A percentile compares a stretch with the other conserved stretches of the same genome.
phyloP scores from a whole-genome alignment of 2,329 filamentous ascomycete species.

The Pseudocercospora fijiensis region DNA sequence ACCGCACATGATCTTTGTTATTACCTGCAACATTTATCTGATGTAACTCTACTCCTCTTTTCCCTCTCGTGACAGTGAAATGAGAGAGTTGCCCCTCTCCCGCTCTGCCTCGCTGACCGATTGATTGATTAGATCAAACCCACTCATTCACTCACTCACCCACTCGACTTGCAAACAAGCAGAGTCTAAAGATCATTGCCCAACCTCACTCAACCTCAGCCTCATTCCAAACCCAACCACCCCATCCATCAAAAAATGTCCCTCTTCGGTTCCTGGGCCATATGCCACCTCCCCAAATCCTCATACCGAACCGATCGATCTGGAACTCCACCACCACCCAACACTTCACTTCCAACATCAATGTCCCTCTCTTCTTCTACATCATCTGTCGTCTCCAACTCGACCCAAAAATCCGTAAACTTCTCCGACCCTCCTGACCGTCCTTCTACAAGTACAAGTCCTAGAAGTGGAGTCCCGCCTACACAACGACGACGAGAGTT shows the following conservation, averaged over 20 bases:
- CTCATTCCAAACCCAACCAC: neutral
- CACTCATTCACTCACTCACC: too few relatives aligned
- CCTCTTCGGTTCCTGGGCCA: constrained; percentile 7
- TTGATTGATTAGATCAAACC: neutral
- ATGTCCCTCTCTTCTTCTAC: neutral
- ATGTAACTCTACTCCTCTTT: neutral
- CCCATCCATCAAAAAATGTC: constrained; percentile 1
- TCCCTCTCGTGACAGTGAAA: neutral
- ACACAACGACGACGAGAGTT: neutral
- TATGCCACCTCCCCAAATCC: constrained; percentile 8
- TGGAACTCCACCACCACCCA: neutral
- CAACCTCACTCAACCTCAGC: neutral
- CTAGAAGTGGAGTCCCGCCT: neutral
- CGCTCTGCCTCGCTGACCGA: neutral
- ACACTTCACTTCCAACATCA: too few relatives aligned
- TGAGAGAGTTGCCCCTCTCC: neutral
- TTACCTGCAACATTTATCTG: neutral
- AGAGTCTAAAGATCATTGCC: too few relatives aligned
- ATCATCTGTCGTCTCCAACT: neutral
- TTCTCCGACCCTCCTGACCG: neutral
- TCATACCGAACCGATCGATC: neutral
- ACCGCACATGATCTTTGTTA: neutral
- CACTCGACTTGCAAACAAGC: too few relatives aligned
- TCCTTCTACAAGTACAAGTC: neutral
- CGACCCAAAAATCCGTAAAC: neutral